A percentile compares a stretch with the other conserved stretches of the same genome.
Conservation (phyloP, 2,329 filamentous ascomycete genomes). For the Bipolaris victoriae region DNA sequence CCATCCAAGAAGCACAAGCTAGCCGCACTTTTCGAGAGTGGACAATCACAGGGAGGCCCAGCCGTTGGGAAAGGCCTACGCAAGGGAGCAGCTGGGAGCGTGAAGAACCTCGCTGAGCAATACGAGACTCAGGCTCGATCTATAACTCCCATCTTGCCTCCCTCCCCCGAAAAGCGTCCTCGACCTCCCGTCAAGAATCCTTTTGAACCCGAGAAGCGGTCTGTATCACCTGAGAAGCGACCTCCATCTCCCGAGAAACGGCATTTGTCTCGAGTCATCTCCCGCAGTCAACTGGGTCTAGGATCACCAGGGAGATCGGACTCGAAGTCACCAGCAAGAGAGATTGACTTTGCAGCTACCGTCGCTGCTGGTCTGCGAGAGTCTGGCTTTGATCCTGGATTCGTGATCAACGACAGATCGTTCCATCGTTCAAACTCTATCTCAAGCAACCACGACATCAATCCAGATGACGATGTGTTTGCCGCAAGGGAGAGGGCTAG, state of each 20-base stretch:
- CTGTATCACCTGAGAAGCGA: conserved; percentile 3
- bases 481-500: conserved; percentile 37
- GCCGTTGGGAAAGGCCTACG: conserved; percentile 19
- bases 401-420: conserved; percentile 52
- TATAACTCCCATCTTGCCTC: conserved; percentile 23
- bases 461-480: conserved; percentile 43
- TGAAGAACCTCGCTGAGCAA: conserved; percentile 31
- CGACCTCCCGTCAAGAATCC: conserved; percentile 19
- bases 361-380: conserved; percentile 55
- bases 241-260: conserved; percentile 19
- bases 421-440: conserved; percentile 44
- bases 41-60: conserved; percentile 19
- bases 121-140: conserved; percentile 34
- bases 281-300: conserved; percentile 21
- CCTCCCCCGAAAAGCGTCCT: conserved; percentile 18
- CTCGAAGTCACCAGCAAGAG: conserved; percentile 37
- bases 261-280: conserved; percentile 23
- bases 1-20: conserved; percentile 48
- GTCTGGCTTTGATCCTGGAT: conserved; percentile 54
- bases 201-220: conserved; percentile 4
- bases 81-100: conserved; percentile 26
- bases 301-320: conserved; percentile 34
- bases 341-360: conserved; percentile 57
- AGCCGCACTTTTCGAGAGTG: conserved; percentile 41
- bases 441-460: conserved; percentile 33